Conservation (phyloP, 2,329 filamentous ascomycete species). For the Microdochium nivale region DNA sequence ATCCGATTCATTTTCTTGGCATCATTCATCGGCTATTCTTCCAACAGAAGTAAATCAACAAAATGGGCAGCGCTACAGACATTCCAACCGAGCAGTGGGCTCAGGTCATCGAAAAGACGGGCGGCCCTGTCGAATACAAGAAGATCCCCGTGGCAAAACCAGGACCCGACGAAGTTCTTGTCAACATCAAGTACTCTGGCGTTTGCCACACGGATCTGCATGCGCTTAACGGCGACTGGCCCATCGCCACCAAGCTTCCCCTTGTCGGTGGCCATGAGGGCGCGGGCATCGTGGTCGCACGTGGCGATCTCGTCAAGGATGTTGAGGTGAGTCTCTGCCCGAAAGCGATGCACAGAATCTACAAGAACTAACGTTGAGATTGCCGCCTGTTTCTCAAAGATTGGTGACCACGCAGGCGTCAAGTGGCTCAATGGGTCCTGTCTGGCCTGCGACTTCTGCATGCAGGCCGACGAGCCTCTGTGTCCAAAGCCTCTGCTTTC, state of each 20-base stretch:
- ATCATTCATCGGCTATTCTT: no score
- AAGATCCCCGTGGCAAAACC: conserved; percentile 75
- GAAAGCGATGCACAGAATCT: neutral
- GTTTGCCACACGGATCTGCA: conserved; percentile 82
- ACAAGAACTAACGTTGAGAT: neutral
- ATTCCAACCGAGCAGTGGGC: conserved; percentile 86
- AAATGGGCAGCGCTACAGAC: no score
- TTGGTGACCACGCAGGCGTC: conserved; percentile 81
- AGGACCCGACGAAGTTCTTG: conserved; percentile 80
- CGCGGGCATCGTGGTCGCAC: conserved; percentile 74
- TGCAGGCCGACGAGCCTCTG: conserved; percentile 71
- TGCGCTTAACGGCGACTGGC: conserved; percentile 86
- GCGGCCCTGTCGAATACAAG: conserved; percentile 64
- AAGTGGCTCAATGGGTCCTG: conserved; percentile 93
- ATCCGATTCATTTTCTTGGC: no score
- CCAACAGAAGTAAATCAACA: no score
- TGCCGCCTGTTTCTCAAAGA: conserved; percentile 11
- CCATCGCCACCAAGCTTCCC: conserved; percentile 70
- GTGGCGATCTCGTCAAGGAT: conserved; percentile 68
- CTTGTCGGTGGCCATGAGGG: conserved; percentile 77
- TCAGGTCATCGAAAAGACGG: conserved; percentile 77
- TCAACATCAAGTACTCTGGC: conserved; percentile 85
- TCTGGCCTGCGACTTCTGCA: conserved; percentile 75
- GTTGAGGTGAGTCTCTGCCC: conserved; percentile 34
- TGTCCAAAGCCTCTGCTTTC: conserved; percentile 69